These are phyloP conservation scores for Lepiota subincarnata DNA, from an alignment of 768 basidiomycete species.

Conservation along the genomic window DNA sequence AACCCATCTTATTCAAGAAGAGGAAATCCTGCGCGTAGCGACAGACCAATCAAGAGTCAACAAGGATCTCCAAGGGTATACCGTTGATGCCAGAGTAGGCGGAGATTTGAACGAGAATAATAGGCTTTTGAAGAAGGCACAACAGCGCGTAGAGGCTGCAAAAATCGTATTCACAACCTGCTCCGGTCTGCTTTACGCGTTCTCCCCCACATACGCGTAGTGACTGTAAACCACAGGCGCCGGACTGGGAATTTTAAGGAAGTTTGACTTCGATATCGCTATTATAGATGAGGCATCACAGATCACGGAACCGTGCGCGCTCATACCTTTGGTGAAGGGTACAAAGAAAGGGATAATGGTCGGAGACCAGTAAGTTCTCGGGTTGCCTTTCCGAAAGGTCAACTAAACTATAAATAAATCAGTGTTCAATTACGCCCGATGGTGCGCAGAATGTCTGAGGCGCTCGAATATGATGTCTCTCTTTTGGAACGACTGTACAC, in stretches of 20 bases:
- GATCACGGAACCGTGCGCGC: constrained; percentile 60
- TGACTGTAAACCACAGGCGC: constrained; percentile 30
- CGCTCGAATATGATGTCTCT: constrained; percentile 55
- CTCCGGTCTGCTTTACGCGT: constrained; percentile 33
- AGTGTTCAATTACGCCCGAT: constrained; percentile 69
- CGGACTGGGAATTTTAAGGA: constrained; percentile 53
- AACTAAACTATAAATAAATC: not conserved
- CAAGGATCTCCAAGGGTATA: constrained; percentile 52
- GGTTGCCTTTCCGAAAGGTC: not conserved
- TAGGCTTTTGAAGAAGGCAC: constrained; percentile 51
- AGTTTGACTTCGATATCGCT: constrained; percentile 54
- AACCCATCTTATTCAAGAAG: constrained; percentile 41
- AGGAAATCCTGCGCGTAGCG: constrained; percentile 62
- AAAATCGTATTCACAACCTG: constrained; percentile 63
- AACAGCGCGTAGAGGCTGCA: constrained; percentile 53
- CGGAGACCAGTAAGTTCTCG: constrained; percentile 59
- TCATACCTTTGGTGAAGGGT: constrained; percentile 68
- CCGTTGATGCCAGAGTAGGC: constrained; percentile 60
- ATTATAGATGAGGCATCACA: constrained; percentile 72
- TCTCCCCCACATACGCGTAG: not conserved
- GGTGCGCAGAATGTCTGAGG: constrained; percentile 54
- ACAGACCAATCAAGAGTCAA: constrained; percentile 63
- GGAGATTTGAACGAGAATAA: constrained; percentile 62
- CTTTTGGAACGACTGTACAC: constrained; percentile 59
- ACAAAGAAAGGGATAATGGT: constrained; percentile 54